Conservation (phyloP, 805 yeast genomes). For the Candida quercuum region DNA sequence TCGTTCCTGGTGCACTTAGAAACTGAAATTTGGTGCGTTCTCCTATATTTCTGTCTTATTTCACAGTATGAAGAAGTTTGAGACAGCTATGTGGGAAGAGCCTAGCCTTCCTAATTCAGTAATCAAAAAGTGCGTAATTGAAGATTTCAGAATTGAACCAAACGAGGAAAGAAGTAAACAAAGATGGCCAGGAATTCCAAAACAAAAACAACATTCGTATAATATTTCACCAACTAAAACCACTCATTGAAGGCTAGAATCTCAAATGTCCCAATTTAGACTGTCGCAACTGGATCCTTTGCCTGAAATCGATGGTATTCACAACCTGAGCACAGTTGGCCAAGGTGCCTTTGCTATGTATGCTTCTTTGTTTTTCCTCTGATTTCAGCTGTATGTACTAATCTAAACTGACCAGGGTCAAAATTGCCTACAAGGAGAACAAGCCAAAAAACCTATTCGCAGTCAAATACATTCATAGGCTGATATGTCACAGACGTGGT, state of each 20-base stretch:
- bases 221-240: no score
- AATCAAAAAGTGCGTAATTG: no score
- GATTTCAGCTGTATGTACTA: background rate
- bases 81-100: no score
- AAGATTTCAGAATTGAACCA: background rate
- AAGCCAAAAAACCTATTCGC: conserved; percentile 41
- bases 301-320: conserved; percentile 43
- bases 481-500: conserved; percentile 30
- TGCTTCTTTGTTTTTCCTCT: conserved; percentile 11
- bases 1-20: no score
- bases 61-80: no score
- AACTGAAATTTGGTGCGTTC: no score
- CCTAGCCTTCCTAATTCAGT: conserved; percentile 5
- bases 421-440: conserved; percentile 36
- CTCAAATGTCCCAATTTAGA: conserved; percentile 19
- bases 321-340: conserved; percentile 50
- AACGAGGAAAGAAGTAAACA: conserved; percentile 10
- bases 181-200: no score
- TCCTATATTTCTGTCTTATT: no score
- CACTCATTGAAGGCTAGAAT: no score
- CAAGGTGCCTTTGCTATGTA: conserved; percentile 64
- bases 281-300: conserved; percentile 43
- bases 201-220: no score
- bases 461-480: conserved; percentile 49
- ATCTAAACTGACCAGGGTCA: conserved; percentile 32